Evolutionary conservation across 1,284 basidiomycete genomes (phyloP).

Genomic region (Cryptococcus sp.): DNA sequence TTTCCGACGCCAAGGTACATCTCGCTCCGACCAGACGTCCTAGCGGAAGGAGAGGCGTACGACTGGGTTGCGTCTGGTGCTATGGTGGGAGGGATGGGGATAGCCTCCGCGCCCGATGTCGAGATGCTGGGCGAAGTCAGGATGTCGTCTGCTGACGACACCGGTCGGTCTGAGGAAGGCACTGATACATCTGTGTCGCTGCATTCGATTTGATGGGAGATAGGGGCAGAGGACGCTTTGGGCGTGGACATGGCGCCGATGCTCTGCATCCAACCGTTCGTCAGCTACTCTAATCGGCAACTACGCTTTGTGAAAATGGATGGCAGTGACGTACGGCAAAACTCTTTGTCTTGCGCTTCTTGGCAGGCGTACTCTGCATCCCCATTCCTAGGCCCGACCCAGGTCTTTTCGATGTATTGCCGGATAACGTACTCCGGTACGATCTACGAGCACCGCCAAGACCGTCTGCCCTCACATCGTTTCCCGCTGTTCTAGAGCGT

Average conservation of each 20-base stretch:
- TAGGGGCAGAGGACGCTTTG: background rate
- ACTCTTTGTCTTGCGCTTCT: constrained; percentile 8
- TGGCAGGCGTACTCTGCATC: constrained; percentile 30
- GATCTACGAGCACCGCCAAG: background rate
- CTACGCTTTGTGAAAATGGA: no score
- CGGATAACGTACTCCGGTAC: background rate
- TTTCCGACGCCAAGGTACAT: no score
- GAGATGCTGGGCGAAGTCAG: constrained; percentile 17
- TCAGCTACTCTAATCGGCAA: no score
- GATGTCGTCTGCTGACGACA: constrained; percentile 10
- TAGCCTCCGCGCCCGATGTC: background rate
- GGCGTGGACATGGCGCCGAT: constrained; percentile 21
- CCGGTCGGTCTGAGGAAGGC: background rate
- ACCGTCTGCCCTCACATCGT: no score
- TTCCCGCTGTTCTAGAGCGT: no score
- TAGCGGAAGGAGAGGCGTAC: background rate
- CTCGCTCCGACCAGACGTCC: no score
- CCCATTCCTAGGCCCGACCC: constrained; percentile 24
- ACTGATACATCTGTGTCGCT: background rate
- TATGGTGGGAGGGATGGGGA: background rate
- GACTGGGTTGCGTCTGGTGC: background rate
- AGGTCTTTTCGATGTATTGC: constrained; percentile 5
- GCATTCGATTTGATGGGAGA: background rate
- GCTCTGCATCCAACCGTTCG: constrained; percentile 9
- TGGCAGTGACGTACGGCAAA: constrained; percentile 7